Conservation (phyloP, 1,284 basidiomycete species). For the Ceratobasidium papillatum region DNA sequence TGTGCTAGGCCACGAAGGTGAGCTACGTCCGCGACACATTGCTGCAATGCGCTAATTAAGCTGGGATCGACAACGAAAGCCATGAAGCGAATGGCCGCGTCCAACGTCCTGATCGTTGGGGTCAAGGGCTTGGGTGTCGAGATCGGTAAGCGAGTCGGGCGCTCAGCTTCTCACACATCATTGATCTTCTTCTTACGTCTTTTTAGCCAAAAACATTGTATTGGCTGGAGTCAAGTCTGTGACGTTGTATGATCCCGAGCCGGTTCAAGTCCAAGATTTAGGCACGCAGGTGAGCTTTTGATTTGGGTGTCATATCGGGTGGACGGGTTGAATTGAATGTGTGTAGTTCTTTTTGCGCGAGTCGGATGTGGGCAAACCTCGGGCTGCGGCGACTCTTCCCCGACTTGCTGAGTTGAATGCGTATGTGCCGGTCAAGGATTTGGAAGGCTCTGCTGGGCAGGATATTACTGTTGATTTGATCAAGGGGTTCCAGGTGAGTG, state of each 20-base stretch:
- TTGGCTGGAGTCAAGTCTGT: constrained; percentile 98
- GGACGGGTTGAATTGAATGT: not conserved
- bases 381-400: constrained; percentile 88
- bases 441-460: constrained; percentile 74
- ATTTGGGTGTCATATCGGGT: constrained; percentile 10
- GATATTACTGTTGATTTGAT: constrained; percentile 81
- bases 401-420: constrained; percentile 94
- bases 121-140: constrained; percentile 95
- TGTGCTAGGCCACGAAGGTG: constrained; percentile 95
- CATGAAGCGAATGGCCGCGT: constrained; percentile 99
- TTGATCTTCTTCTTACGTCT: constrained; percentile 16
- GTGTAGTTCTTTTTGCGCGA: constrained; percentile 91
- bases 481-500: constrained; percentile 85
- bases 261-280: constrained; percentile 86
- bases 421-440: constrained; percentile 91
- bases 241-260: constrained; percentile 93
- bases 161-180: not conserved
- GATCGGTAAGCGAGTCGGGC: constrained; percentile 71
- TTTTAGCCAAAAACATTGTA: constrained; percentile 92
- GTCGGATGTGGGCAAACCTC: constrained; percentile 86
- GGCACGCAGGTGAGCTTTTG: constrained; percentile 79
- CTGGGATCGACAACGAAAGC: constrained; percentile 61
- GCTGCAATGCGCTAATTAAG: constrained; percentile 3
- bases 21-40: constrained; percentile 44
- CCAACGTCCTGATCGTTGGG: constrained; percentile 95